Evolutionary conservation across 768 basidiomycete genomes (phyloP).

Genomic region (Mrakia hoshinonis): DNA sequence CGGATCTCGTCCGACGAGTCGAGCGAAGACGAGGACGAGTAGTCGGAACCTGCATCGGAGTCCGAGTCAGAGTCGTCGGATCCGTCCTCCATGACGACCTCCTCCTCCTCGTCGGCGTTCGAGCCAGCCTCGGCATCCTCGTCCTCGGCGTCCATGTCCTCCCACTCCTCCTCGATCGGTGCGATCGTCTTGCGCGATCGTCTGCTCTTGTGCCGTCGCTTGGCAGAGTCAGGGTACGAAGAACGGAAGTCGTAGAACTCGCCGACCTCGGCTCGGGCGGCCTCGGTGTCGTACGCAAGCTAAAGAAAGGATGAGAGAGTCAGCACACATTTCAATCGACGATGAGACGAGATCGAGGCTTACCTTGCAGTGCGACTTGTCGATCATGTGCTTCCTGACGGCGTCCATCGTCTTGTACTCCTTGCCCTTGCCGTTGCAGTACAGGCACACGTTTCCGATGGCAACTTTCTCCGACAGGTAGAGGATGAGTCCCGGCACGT

Average conservation of each 20-base stretch:
- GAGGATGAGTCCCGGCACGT: slow-evolving; percentile 66
- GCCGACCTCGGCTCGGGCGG: slow-evolving; percentile 73
- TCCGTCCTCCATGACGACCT: slow-evolving; percentile 30
- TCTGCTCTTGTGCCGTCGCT: slow-evolving; percentile 16
- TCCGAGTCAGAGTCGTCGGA: slow-evolving; percentile 21
- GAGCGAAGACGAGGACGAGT: slow-evolving; percentile 34
- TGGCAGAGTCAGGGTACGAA: slow-evolving; percentile 58
- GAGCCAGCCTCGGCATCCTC: slow-evolving; percentile 23
- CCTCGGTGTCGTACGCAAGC: slow-evolving; percentile 73
- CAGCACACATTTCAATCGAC: neutral
- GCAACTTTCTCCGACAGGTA: slow-evolving; percentile 90
- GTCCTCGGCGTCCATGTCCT: slow-evolving; percentile 31
- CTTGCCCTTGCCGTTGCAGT: slow-evolving; percentile 65
- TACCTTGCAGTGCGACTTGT: slow-evolving; percentile 81
- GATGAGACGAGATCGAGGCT: neutral
- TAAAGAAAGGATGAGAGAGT: neutral
- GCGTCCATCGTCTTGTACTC: slow-evolving; percentile 80
- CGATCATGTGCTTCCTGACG: slow-evolving; percentile 87
- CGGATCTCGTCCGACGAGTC: slow-evolving; percentile 42
- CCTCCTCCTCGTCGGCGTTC: slow-evolving; percentile 12
- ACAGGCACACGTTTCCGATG: slow-evolving; percentile 86
- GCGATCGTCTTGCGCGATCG: slow-evolving; percentile 18
- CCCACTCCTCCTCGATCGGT: slow-evolving; percentile 35
- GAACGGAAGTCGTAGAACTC: slow-evolving; percentile 87
- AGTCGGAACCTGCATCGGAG: slow-evolving; percentile 24